phyloP scores from a whole-genome alignment of 306 rosid species.

The Acacia confusa region DNA sequence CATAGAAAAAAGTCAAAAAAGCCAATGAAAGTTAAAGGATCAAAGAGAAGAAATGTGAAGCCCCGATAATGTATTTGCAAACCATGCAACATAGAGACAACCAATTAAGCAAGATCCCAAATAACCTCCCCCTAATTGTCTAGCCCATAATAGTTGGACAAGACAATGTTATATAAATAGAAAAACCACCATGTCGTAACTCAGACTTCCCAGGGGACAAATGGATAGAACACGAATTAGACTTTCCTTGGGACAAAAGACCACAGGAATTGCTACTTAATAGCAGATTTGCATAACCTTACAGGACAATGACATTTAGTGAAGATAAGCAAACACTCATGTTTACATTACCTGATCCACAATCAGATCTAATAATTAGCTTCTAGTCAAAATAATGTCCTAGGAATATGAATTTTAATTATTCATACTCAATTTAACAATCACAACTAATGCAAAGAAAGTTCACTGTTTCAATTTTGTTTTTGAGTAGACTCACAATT shows the following conservation, averaged over 20 bases:
- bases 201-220: slow-evolving; percentile 35
- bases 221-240: slow-evolving; percentile 45
- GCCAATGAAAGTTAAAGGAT: neutral
- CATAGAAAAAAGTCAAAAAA: neutral
- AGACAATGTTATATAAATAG: slow-evolving; percentile 44
- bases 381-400: slow-evolving; percentile 19
- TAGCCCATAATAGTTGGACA: slow-evolving; percentile 45
- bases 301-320: slow-evolving; percentile 48
- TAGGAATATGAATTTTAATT: slow-evolving; percentile 10
- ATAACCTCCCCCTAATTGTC: slow-evolving; percentile 49
- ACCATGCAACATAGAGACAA: neutral
- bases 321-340: slow-evolving; percentile 52
- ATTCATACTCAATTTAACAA: slow-evolving; percentile 5
- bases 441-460: neutral
- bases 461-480: neutral
- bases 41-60: neutral
- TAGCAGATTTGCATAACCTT: slow-evolving; percentile 45
- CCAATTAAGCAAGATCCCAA: slow-evolving; percentile 45
- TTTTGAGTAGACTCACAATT: neutral
- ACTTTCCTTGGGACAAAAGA: slow-evolving; percentile 50
- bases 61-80: neutral
- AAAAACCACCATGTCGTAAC: slow-evolving; percentile 43
- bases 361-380: slow-evolving; percentile 36
- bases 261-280: slow-evolving; percentile 63
- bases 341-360: slow-evolving; percentile 60